phyloP scores from a whole-genome alignment of 371 early-diverging fungal genomes.

The Mortierella sp. region DNA sequence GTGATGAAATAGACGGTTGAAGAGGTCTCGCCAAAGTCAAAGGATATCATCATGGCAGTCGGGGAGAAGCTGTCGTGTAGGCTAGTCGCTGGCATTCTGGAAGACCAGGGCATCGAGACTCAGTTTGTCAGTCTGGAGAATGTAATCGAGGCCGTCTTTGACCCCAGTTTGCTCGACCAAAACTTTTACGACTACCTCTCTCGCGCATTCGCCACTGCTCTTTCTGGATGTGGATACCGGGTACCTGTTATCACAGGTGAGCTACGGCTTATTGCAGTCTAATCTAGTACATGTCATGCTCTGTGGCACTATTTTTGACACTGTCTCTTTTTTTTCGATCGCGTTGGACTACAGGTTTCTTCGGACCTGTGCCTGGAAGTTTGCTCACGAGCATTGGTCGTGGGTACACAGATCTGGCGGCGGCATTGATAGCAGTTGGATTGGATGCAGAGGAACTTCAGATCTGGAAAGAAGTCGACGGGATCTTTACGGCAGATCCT shows the following conservation, averaged over 20 bases:
- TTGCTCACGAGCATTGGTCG: constrained; percentile 93
- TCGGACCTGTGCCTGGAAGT: constrained; percentile 96
- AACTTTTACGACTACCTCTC: constrained; percentile 91
- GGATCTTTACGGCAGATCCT: constrained; percentile 99
- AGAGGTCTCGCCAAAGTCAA: constrained; percentile 94
- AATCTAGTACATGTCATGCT: too few relatives aligned
- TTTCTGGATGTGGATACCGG: constrained; percentile 71
- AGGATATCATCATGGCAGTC: constrained; percentile 93
- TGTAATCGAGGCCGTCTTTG: constrained; percentile 82
- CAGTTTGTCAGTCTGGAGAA: constrained; percentile 86
- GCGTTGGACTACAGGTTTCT: constrained; percentile 72
- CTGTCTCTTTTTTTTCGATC: neutral
- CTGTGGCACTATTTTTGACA: neutral
- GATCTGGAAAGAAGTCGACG: constrained; percentile 99
- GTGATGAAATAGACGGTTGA: constrained; percentile 77
- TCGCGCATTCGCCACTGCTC: constrained; percentile 69
- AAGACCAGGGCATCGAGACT: constrained; percentile 85
- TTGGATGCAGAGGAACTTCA: constrained; percentile 91
- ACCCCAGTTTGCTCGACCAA: constrained; percentile 82
- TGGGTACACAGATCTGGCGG: constrained; percentile 98
- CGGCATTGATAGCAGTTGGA: constrained; percentile 95
- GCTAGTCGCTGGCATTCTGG: constrained; percentile 86
- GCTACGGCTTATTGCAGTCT: neutral
- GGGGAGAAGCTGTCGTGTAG: constrained; percentile 96
- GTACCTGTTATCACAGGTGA: constrained; percentile 85